Evolutionary conservation across 23 red algal genomes (phyloP), one percentile per base, ranked within the genome.

Genomic region (Gracilariopsis chorda): DNA sequence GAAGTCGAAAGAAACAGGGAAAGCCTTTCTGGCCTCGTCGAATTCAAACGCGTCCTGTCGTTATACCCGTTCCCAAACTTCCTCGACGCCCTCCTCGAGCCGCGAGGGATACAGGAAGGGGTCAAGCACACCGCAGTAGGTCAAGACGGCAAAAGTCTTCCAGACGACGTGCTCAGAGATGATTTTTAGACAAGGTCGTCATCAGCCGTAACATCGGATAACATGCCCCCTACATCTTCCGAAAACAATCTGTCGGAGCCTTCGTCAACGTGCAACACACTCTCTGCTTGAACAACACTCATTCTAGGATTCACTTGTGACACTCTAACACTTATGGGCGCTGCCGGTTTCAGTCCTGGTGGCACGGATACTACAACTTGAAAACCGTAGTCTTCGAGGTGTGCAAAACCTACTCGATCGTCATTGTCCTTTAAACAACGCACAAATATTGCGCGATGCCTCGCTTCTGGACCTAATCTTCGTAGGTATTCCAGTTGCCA

Each of bases 401-500:
- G 58, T 25, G 82, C 88, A 73, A 91, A 28, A 5, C 73, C 88
- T 8, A 71, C 42, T n/a, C 63, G 29, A 34, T 44, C 55, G 10
- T 63, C 52, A 35, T 25, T 40, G 20, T 82, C 85, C 48, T 47
- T 89, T 25, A 82, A 23, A 42, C 23, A 25, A 48, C 48, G 55
- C 10, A 91, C 75, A 30, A 76, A 91, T 32, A 16, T 52, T 44
- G 17, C 88, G 9, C 57, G 20, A 45, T 82, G 68, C 30, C 14
- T 27, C 55, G 51, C 55, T 13, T 57, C 45, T 44, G 64, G 80
- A 42, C 82, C 91, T 35, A 30, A 28, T 28, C 81, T 80, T 25
- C 91, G 81, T 29, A 94, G 52, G 58, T 34, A 86, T 70, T 94
- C 91, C 7, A 94, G 58, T 29, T 86, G 91, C 91, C 91, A 94